Base-by-base conservation (phyloP, 768 basidiomycete genomes). In the Pisolithus marmoratus region DNA sequence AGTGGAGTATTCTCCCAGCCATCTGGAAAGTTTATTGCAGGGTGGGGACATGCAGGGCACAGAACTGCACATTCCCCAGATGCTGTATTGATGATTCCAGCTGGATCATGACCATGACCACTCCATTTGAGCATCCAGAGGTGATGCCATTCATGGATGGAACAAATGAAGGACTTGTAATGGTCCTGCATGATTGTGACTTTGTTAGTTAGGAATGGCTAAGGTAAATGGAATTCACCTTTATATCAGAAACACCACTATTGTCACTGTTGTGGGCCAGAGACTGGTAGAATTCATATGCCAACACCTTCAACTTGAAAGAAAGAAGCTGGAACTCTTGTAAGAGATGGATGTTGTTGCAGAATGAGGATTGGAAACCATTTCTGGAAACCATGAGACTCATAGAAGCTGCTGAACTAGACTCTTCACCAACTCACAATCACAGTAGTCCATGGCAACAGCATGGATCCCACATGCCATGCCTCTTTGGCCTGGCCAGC, bases 331-430 rank as follows among this genome's bases (percentile, higher is more conserved):
- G 72, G 40, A 71, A 72, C 2, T 65, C 27, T 27, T 48, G 0
- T 74, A 59, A 5, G 66, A 52, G 0, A 38, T 31, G 43, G 73
- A 69, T 0, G 69, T 73, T 2, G 64, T 61, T 0, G 61, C 69
- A 0, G 69, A 65, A 12, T 54, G 41, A 0, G 73, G 72, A 8
- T 62, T 52, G 1, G 27, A 20, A 1, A 49, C 36, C 0, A 69
- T 72, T 0, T 69, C 64, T 0, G 72, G 72, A 38, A 57, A 76
- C 23, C 62, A 54, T 0, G 51, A 0, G 52, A 27, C 26, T 24
- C 66, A 63, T 0, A 76, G 60, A 0, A 77, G 63, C 42, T 76
- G 72, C 17, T 53, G 26, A 12, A 58, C 17, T 55, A 38, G 55
- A 40, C 15, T n/a, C n/a, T 40, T 17, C 8, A 65, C 50, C 3